phyloP scores from a whole-genome alignment of 192 early-diverging fungal genomes.

The Thoreauomyces humboldtii region DNA sequence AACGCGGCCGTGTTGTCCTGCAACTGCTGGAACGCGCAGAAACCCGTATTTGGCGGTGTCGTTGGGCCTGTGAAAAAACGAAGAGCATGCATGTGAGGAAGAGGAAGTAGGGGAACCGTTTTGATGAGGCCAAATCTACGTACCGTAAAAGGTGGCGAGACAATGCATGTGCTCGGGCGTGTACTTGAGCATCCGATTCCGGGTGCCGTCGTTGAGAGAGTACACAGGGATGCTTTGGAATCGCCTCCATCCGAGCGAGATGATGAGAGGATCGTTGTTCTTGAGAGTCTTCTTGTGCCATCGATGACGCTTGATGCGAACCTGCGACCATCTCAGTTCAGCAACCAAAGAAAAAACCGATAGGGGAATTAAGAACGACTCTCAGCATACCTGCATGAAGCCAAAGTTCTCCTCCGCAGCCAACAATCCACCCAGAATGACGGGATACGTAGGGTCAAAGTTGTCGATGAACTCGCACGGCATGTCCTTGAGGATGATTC shows the following conservation, averaged over 20 bases:
- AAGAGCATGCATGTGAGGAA: too few species aligned
- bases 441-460: slow-evolving; percentile 87
- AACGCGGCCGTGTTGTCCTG: slow-evolving; percentile 65
- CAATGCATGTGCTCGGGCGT: slow-evolving; percentile 99
- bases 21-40: slow-evolving; percentile 87
- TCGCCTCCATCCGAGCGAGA: slow-evolving; percentile 97
- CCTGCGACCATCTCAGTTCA: slow-evolving; percentile 33
- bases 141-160: slow-evolving; percentile 87
- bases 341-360: background rate
- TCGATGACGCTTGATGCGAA: slow-evolving; percentile 96
- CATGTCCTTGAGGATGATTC: slow-evolving; percentile 85
- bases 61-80: slow-evolving; percentile 70
- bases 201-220: slow-evolving; percentile 76
- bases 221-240: slow-evolving; percentile 97
- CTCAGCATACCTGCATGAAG: slow-evolving; percentile 70
- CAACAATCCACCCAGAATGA: slow-evolving; percentile 87
- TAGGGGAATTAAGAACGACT: background rate
- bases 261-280: slow-evolving; percentile 95
- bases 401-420: slow-evolving; percentile 90
- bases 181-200: slow-evolving; percentile 98
- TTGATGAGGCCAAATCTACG: background rate
- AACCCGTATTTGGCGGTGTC: slow-evolving; percentile 92
- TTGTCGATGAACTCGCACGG: slow-evolving; percentile 92
- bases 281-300: slow-evolving; percentile 96
- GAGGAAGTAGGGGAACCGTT: too few species aligned